Conservation (phyloP, 2,329 filamentous ascomycete genomes). For the Hypocrella siamensis region DNA sequence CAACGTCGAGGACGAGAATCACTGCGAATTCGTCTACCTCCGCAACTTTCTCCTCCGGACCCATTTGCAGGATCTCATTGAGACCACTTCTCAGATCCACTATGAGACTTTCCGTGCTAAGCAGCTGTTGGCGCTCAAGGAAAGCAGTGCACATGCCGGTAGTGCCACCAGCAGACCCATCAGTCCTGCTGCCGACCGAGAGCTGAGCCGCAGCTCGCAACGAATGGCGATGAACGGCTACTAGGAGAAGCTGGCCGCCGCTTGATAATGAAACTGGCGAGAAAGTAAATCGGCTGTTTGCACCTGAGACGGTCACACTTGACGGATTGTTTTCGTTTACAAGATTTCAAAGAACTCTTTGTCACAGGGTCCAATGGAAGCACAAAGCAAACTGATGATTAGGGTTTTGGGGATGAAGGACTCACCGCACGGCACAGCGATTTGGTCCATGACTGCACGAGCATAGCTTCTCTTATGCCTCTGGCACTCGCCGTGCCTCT, state of each 20-base stretch:
- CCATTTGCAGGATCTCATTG: constrained; percentile 95
- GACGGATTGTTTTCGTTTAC: too few species aligned
- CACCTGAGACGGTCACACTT: too few species aligned
- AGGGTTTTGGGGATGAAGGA: too few species aligned
- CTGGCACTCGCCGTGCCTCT: too few species aligned
- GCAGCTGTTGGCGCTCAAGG: constrained; percentile 94
- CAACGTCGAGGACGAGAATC: constrained; percentile 98
- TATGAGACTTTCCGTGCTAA: constrained; percentile 99
- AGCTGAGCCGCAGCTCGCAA: constrained; percentile 93
- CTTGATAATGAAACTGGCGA: constrained; percentile 15
- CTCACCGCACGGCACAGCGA: too few species aligned
- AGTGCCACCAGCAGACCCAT: constrained; percentile 73
- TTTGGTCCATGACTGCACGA: too few species aligned
- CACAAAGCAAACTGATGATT: too few species aligned
- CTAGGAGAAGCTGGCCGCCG: constrained; percentile 31
- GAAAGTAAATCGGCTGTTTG: too few species aligned
- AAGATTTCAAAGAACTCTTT: too few species aligned
- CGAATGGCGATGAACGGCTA: constrained; percentile 99
- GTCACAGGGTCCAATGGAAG: too few species aligned
- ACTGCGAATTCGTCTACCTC: constrained; percentile 98
- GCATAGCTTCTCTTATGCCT: too few species aligned
- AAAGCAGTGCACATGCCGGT: constrained; percentile 76
- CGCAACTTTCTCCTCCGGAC: constrained; percentile 97
- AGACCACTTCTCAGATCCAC: constrained; percentile 98
- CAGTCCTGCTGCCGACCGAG: constrained; percentile 84